Base-by-base conservation (phyloP, 371 early-diverging fungal genomes). In the Saksenaea vasiformis region DNA sequence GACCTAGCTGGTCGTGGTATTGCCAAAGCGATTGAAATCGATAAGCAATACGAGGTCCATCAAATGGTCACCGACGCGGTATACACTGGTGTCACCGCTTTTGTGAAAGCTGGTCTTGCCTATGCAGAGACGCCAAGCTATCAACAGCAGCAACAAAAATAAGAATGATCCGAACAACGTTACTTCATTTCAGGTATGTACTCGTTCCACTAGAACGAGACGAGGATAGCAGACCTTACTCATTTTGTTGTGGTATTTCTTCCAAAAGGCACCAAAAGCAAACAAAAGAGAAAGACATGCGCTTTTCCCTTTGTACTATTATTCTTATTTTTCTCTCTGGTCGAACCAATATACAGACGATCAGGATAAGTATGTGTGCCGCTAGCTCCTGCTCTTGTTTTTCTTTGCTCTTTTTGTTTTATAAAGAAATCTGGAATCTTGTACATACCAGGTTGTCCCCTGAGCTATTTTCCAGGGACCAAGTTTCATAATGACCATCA, bases 101-200 rank as follows among this genome's bases (percentile, higher is more conserved):
- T 85, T 51, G 75, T 85, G 61, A 86, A 84, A 67, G 88, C 87
- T 15, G 82, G 82, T 5, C 70, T 87, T 27, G 87, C 88, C 1
- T 88, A 88, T 57, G 76, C 83, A 41, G 85, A 87, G 61, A 73
- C 87, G 0, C 83, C 86, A 1, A 73, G 77, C 34, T 81, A 53
- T 19, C 54, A 13, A n/a, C 51, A 47, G 51, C n/a, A 47, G 22
- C n/a, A 47, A 10, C 10, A 5, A 17, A 47, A 22, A 11, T 10
- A 26, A 17, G 10, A n/a, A 19, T 10, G 10, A 19, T 5, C 43
- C 5, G 19, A n/a, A 14, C 43, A 41, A n/a, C 43, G 15, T 44
- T 44, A 31, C 31, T 47, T 47, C 22, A 19, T 47, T 47, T 47
- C 51, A 47, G 51, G 51, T 47, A 26, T 22, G 8, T 47, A 8